Evolutionary conservation across 2,329 filamentous ascomycete genomes (phyloP), one percentile per base, ranked within the genome.

Genomic region (Cyphellophora attinorum): DNA sequence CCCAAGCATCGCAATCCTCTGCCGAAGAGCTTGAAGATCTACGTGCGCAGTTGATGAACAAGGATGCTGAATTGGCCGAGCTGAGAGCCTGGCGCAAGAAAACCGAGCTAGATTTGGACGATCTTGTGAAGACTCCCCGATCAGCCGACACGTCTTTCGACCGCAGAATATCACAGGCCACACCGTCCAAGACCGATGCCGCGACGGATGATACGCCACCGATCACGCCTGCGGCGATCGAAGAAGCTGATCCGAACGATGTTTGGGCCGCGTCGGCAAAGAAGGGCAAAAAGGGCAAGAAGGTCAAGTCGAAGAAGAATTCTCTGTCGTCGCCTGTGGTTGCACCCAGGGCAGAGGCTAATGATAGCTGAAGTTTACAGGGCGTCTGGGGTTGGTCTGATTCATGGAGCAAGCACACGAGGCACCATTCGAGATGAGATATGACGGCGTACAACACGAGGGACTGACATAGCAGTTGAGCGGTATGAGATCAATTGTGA

Each of bases 1-100:
- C 21, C n/a, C 21, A 37, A 28, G 27, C 16, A 4, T 39, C 39
- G 17, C 27, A 35, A 13, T 14, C 32, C 19, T 27, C 31, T 16
- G 29, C 42, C 13, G 27, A 31, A 11, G 31, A 38, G 21, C 21
- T 25, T n/a, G 8, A 25, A n/a, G 21, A 25, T 8, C 8, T n/a
- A n/a, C 21, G 8, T n/a, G 21, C 21, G 8, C 8, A 25, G 21
- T 25, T 25, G 21, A n/a, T n/a, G 21, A n/a, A 25, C 8, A 25
- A 8, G 8, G n/a, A 25, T 8, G 21, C 21, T 25, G 21, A 25
- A 25, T n/a, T 8, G 21, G n/a, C 21, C n/a, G 21, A 25, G 8
- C 8, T 25, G 21, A 25, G 21, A 25, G n/a, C 8, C 21, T n/a
- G 21, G 8, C 21, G 21, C 21, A n/a, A n/a, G 8, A 8, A 25